Percentiles rank a stretch among this genome's conserved stretches.
phyloP scores from a whole-genome alignment of 257 asterid genomes.

The Solanum sparsipilum region DNA sequence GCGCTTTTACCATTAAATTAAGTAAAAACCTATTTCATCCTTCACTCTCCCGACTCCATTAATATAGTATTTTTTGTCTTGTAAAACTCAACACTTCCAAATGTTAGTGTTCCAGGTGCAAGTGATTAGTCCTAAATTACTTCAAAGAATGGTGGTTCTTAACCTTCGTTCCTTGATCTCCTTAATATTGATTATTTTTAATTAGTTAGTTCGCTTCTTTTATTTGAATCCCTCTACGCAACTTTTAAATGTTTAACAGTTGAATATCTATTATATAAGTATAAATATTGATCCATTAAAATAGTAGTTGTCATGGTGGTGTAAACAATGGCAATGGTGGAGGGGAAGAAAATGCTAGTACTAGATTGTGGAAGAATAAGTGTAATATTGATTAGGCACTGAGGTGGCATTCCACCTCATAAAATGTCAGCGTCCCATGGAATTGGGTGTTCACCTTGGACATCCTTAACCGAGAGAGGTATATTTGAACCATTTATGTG shows the following conservation, averaged over 20 bases:
- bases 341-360: neutral
- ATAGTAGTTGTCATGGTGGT: neutral
- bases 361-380: neutral
- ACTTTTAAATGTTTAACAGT: neutral
- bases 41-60: neutral
- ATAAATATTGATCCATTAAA: neutral
- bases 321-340: neutral
- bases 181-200: too few species aligned
- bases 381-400: neutral
- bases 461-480: neutral
- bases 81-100: neutral
- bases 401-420: neutral
- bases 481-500: neutral
- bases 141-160: neutral
- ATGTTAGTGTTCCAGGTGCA: neutral
- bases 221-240: neutral
- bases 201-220: neutral
- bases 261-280: neutral
- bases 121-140: neutral
- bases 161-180: neutral
- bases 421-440: neutral
- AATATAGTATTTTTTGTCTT: neutral
- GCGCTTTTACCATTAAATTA: neutral
- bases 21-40: neutral
- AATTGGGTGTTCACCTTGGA: neutral